A percentile compares a stretch with the other conserved stretches of the same genome.
These are phyloP conservation scores for Epichloe typhina DNA, from an alignment of 2,329 filamentous ascomycete species.

Conservation along the genomic window DNA sequence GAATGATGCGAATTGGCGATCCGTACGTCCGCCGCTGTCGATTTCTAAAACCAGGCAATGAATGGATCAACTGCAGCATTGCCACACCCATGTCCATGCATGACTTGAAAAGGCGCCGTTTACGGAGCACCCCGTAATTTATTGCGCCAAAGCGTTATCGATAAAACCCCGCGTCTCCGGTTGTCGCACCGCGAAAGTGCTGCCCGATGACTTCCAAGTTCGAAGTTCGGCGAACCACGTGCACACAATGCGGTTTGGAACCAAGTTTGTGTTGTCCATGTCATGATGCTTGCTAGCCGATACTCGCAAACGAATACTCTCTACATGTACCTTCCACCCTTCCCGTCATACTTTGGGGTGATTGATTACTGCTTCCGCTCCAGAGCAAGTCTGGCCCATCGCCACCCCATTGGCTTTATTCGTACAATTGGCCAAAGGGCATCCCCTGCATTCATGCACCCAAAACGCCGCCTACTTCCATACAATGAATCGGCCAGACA, in stretches of 20 bases:
- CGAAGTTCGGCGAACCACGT: no score
- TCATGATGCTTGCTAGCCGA: not conserved
- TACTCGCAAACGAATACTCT: conserved; percentile 1
- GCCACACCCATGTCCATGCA: no score
- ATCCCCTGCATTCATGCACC: conserved; percentile 12
- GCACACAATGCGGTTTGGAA: no score
- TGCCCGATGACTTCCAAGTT: no score
- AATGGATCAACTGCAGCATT: not conserved
- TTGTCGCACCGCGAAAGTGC: not conserved
- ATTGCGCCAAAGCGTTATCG: not conserved
- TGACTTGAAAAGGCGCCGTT: no score
- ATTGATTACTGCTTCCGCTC: no score
- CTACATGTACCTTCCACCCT: no score
- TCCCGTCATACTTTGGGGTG: no score
- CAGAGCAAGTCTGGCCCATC: not conserved
- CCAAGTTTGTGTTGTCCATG: no score
- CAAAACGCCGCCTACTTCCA: conserved; percentile 11
- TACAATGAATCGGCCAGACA: not conserved
- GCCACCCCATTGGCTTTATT: not conserved
- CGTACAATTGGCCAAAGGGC: conserved; percentile 15
- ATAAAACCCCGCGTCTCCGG: not conserved
- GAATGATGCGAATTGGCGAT: not conserved
- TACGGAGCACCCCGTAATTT: not conserved
- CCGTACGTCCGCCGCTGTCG: no score
- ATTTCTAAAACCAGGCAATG: no score